A percentile compares a stretch with the other conserved stretches of the same genome.
Conservation (phyloP, 2,329 filamentous ascomycete species). For the Coleophoma crateriformis region DNA sequence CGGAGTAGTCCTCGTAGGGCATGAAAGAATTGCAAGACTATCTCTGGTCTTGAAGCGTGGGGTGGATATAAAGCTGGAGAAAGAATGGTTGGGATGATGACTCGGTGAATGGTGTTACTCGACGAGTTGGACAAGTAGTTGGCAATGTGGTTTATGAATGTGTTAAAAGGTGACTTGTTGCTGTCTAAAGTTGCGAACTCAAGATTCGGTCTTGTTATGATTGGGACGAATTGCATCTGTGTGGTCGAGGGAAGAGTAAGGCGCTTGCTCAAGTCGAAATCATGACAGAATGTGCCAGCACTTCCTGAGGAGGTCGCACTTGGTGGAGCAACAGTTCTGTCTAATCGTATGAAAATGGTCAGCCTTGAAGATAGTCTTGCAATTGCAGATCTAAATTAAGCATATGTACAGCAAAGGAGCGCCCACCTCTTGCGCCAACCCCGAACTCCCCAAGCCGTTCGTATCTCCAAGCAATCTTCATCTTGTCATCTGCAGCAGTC, state of each 20-base stretch:
- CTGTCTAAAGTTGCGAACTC: constrained; percentile 23
- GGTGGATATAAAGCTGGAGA: constrained; percentile 81
- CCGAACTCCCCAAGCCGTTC: constrained; percentile 73
- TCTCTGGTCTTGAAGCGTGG: constrained; percentile 60
- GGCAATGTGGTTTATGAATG: constrained; percentile 56
- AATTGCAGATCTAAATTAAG: constrained; percentile 20
- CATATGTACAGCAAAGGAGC: constrained; percentile 46
- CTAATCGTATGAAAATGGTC: constrained; percentile 12
- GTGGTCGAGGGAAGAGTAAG: constrained; percentile 50
- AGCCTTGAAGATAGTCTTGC: constrained; percentile 3
- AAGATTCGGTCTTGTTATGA: constrained; percentile 24
- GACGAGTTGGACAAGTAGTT: constrained; percentile 51
- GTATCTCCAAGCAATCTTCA: constrained; percentile 99
- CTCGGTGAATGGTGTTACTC: constrained; percentile 63
- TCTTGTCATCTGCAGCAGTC: constrained; percentile 57
- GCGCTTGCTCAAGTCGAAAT: constrained; percentile 65
- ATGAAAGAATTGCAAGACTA: constrained; percentile 78
- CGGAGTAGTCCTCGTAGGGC: constrained; percentile 70
- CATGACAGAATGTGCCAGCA: constrained; percentile 56
- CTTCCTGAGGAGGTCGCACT: constrained; percentile 6
- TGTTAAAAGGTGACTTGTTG: constrained; percentile 50
- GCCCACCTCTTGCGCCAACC: constrained; percentile 39
- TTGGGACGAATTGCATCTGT: constrained; percentile 45
- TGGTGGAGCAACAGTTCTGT: constrained; percentile 13
- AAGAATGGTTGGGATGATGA: constrained; percentile 79